Base-by-base conservation (phyloP, 116 monocot species). In the Zostera marina region DNA sequence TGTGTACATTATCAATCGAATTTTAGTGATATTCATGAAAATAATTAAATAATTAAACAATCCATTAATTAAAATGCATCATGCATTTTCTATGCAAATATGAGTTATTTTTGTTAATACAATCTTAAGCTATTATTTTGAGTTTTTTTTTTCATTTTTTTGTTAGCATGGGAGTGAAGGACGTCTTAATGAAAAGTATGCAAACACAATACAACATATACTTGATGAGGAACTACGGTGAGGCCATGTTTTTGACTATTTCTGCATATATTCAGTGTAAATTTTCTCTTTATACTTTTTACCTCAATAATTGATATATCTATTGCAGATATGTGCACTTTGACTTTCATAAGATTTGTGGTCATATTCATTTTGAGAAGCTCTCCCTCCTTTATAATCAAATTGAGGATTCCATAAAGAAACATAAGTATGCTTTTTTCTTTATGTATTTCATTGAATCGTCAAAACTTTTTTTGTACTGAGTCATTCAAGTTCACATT, bases 281-380 rank as follows among this genome's bases (percentile, higher is more conserved):
- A 49, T 49, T 49, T 49, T 15, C 17, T 49, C 49, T 32, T 32
- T 1, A 32, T 32, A 32, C 2, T 41, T 20, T 25, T 51, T 52
- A 16, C 11, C 24, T 32, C 21, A 12, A 12, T 32, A 32, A 32
- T 32, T 32, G 32, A 5, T 32, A 2, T 32, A 32, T 32, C 32
- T 32, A 5, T 32, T 80, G 62, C 59, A 96, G 96, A 68, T 96
- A 96, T 74, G 63, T 96, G 26, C 96, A 89, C 68, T 96, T 96
- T 79, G 96, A 96, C 64, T 96, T 96, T 49, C 96, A 96, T 62
- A 63, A 53, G 19, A 74, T 89, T 66, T 96, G 96, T 54, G 96
- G 96, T 12, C 89, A 96, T 76, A 77, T 83, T 51, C 89, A 85
- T 72, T 96, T 96, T 85, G 96, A 96, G 70, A 78, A 78, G 9